Evolutionary conservation across 441 rosid species (phyloP).

Genomic region (Theobroma grandiflorum): DNA sequence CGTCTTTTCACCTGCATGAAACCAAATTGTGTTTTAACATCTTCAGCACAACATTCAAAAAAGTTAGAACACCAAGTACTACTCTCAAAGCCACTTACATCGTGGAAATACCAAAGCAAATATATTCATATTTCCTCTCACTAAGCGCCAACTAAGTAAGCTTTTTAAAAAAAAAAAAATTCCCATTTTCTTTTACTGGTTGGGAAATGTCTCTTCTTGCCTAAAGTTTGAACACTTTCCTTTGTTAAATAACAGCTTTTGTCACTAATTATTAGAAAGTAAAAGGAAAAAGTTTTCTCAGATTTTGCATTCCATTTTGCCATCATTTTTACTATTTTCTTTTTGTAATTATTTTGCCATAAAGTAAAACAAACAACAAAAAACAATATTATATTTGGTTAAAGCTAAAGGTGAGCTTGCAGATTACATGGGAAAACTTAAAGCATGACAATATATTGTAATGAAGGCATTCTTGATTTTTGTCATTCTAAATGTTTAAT

Average conservation of each 20-base stretch:
- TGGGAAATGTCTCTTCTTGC: too few relatives aligned
- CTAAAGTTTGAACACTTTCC: background rate
- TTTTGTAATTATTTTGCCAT: too few relatives aligned
- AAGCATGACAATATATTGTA: background rate
- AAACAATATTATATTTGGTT: background rate
- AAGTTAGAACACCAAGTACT: too few relatives aligned
- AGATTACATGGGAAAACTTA: background rate
- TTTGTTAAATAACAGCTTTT: background rate
- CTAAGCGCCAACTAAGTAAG: too few relatives aligned
- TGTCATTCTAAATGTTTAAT: background rate
- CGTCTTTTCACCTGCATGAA: constrained; percentile 71
- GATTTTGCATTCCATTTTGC: background rate
- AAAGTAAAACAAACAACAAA: too few relatives aligned
- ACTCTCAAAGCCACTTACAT: too few relatives aligned
- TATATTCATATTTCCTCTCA: too few relatives aligned
- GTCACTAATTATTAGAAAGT: background rate
- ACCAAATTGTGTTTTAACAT: background rate
- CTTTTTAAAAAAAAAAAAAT: too few relatives aligned
- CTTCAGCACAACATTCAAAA: background rate
- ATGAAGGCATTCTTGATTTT: background rate
- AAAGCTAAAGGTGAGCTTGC: background rate
- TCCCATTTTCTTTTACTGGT: too few relatives aligned
- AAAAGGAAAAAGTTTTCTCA: background rate
- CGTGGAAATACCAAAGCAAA: too few relatives aligned
- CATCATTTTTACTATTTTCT: too few relatives aligned